Evolutionary conservation across 2,329 filamentous ascomycete species (phyloP).

Genomic region (Sordariomycetes sp.): DNA sequence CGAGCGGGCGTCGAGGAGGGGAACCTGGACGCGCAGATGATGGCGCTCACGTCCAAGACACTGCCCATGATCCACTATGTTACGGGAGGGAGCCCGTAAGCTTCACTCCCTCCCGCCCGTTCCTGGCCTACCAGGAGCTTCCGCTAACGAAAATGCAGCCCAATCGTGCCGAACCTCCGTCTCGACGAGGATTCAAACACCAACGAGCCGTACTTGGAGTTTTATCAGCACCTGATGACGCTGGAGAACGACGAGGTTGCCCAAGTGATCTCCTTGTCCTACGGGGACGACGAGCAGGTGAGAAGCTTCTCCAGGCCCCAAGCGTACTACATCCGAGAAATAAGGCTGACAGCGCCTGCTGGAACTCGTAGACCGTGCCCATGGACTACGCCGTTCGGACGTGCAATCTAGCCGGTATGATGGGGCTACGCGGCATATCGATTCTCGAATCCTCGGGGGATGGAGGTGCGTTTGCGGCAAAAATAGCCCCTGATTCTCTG

Average conservation of each 20-base stretch:
- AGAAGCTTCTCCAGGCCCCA: not conserved
- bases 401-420: slow-evolving; percentile 49
- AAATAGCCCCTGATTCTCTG: not conserved
- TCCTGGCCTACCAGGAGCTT: not conserved
- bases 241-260: slow-evolving; percentile 38
- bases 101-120: not conserved
- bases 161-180: slow-evolving; percentile 18
- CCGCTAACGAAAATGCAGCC: slow-evolving; percentile 17
- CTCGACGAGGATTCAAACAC: slow-evolving; percentile 24
- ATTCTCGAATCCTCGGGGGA: slow-evolving; percentile 59
- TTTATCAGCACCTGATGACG: slow-evolving; percentile 44
- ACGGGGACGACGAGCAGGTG: slow-evolving; percentile 54
- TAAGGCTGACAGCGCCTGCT: not conserved
- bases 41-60: slow-evolving; percentile 8
- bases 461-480: slow-evolving; percentile 6
- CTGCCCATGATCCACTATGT: slow-evolving; percentile 15
- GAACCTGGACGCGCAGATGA: slow-evolving; percentile 15
- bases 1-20: slow-evolving; percentile 10
- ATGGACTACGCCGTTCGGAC: slow-evolving; percentile 39
- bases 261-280: slow-evolving; percentile 52
- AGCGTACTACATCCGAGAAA: not conserved
- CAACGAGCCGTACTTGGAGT: slow-evolving; percentile 62
- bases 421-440: slow-evolving; percentile 55
- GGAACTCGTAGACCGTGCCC: slow-evolving; percentile 34
- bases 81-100: slow-evolving; percentile 12